Evolutionary conservation across 176 grass and related monocot genomes (phyloP).

Genomic region (Carex parvula): DNA sequence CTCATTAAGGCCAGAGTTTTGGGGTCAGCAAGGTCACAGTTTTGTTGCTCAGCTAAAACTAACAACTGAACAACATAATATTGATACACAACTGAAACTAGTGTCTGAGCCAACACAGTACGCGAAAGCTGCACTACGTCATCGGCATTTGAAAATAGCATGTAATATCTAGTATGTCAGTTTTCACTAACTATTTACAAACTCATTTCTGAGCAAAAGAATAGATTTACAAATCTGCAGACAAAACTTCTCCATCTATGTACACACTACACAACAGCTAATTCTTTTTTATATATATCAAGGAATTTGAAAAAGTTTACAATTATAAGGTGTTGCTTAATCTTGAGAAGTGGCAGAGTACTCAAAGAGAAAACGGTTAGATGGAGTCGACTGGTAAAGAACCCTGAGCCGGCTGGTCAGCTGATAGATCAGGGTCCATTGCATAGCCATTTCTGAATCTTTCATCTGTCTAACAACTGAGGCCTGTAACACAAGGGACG

Average conservation of each 20-base stretch:
- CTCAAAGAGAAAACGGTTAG: conserved; percentile 96
- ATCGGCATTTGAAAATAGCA: background rate
- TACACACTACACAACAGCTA: conserved; percentile 25
- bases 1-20: too few species aligned
- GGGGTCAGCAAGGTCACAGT: too few species aligned
- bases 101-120: too few species aligned
- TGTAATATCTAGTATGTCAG: background rate
- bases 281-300: background rate
- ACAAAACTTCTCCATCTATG: conserved; percentile 32
- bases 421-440: conserved; percentile 87
- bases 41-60: too few species aligned
- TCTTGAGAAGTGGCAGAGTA: conserved; percentile 84
- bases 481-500: conserved; percentile 43
- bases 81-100: too few species aligned
- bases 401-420: conserved; percentile 80
- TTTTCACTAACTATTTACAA: conserved; percentile 60
- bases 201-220: conserved; percentile 58
- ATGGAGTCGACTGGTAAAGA: conserved; percentile 91
- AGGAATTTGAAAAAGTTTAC: background rate
- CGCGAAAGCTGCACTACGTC: too few species aligned
- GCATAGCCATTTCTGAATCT: conserved; percentile 98
- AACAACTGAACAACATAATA: too few species aligned
- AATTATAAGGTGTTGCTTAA: conserved; percentile 31
- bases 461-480: conserved; percentile 99
- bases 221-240: conserved; percentile 28